Evolutionary conservation across 2,329 filamentous ascomycete species (phyloP).

Genomic region (Tolypocladium tundrense): DNA sequence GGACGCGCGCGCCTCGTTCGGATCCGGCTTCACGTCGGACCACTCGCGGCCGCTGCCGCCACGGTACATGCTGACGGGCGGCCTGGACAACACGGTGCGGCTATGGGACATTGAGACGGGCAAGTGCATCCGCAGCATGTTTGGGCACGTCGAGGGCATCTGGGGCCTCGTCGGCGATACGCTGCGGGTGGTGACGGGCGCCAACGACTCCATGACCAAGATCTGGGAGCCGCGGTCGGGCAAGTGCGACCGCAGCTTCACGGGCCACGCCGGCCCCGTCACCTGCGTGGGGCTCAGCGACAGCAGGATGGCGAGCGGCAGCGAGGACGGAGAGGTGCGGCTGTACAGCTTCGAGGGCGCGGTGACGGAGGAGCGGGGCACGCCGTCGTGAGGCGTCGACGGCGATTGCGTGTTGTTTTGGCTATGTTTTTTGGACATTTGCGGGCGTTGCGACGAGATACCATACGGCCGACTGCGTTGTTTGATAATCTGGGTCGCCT

Average conservation of each 20-base stretch:
- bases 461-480: background rate
- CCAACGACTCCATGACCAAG: constrained; percentile 92
- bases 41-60: constrained; percentile 62
- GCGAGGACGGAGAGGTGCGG: constrained; percentile 85
- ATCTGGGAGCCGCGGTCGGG: constrained; percentile 86
- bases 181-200: constrained; percentile 76
- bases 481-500: too few relatives aligned
- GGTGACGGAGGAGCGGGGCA: constrained; percentile 37
- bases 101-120: constrained; percentile 84
- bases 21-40: constrained; percentile 51
- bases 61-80: constrained; percentile 86
- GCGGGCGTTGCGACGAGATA: background rate
- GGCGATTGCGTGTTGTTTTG: too few relatives aligned
- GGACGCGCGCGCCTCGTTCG: constrained; percentile 45
- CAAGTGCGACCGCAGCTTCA: constrained; percentile 85
- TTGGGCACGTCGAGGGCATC: constrained; percentile 91
- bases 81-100: constrained; percentile 81
- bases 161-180: constrained; percentile 90
- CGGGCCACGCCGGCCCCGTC: constrained; percentile 80
- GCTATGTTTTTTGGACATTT: background rate
- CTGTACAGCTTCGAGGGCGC: constrained; percentile 65
- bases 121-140: constrained; percentile 81
- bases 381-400: constrained; percentile 29
- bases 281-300: constrained; percentile 91
- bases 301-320: constrained; percentile 78